Base-by-base conservation (phyloP, 768 basidiomycete genomes). In the Polyporus arcularius region DNA sequence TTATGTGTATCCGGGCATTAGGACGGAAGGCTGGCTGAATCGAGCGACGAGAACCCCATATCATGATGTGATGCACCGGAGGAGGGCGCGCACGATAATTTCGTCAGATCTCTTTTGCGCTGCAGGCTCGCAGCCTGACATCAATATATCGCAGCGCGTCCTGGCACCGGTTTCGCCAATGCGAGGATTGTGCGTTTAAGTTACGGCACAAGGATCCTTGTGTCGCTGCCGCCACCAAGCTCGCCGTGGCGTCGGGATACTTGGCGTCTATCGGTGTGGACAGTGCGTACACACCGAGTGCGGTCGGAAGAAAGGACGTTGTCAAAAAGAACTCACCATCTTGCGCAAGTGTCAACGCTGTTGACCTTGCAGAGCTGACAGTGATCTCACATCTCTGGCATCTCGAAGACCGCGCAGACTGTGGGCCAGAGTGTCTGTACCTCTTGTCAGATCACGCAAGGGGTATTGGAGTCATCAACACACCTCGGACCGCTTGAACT, bases 181-280 rank as follows among this genome's bases (percentile, higher is more conserved):
- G 39, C 38, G 39, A 10, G 31, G 42, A 8, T 32, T 45, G 49
- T 48, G 65, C 65, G 65, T 56, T 54, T 52, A 41, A 39, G 30
- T 58, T 66, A 60, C 65, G 65, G 65, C 65, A 66, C 65, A 32
- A 66, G 61, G 65, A 66, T 58, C 65, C 42, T 66, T 66, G 65
- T 66, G 65, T 63, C 65, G 65, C 53, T 53, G 51, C 55, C 57
- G 65, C 62, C 65, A 62, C 61, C 53, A 62, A 31, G 42, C 30
- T 52, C 46, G 47, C 52, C 60, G 60, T 61, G 60, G 60, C 60
- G 60, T 61, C 50, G 49, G 30, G 50, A 42, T 46, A 40, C 53
- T 40, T 3, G 40, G 18, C 52, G 35, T 52, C 43, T 43, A 35
- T 53, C 35, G 35, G 35, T 35, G 35, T 35, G 11, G 52, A 6